These are phyloP conservation scores for Acacia confusa DNA, from an alignment of 306 rosid species.

Conservation along the genomic window DNA sequence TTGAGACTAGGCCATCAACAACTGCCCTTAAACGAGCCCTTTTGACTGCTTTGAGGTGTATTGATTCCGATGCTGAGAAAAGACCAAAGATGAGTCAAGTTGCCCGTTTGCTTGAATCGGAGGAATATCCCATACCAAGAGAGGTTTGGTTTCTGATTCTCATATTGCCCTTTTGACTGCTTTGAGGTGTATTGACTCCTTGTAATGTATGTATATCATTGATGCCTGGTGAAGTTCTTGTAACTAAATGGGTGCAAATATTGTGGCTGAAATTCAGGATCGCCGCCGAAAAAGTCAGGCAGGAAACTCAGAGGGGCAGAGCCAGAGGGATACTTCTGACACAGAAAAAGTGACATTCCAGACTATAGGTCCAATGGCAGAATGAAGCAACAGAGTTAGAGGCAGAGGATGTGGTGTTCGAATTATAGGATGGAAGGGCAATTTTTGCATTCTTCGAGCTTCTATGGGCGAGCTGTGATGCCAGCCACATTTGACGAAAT, in stretches of 20 bases:
- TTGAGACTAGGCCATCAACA: constrained; percentile 73
- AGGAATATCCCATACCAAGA: constrained; percentile 79
- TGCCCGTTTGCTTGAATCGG: constrained; percentile 84
- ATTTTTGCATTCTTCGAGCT: constrained; percentile 38
- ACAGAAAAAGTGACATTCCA: constrained; percentile 54
- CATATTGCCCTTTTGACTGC: no score
- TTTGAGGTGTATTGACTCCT: no score
- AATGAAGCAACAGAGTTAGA: constrained; percentile 43
- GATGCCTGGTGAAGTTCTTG: constrained; percentile 1
- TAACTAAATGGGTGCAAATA: constrained; percentile 19
- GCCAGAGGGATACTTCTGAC: constrained; percentile 52
- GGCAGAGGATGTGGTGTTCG: background rate
- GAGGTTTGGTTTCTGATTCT: constrained; percentile 57
- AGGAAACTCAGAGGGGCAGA: constrained; percentile 42
- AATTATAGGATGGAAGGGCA: constrained; percentile 24
- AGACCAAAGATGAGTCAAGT: constrained; percentile 89
- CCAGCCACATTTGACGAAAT: constrained; percentile 26
- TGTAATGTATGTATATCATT: background rate
- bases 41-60: constrained; percentile 84
- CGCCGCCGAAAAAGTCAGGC: constrained; percentile 52
- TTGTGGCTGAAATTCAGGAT: constrained; percentile 44
- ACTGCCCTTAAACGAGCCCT: constrained; percentile 77
- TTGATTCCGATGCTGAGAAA: constrained; percentile 77
- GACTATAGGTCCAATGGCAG: constrained; percentile 34
- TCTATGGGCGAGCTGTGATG: background rate